Conservation (phyloP, 2,329 filamentous ascomycete species). For the Epichloe uncinata region DNA sequence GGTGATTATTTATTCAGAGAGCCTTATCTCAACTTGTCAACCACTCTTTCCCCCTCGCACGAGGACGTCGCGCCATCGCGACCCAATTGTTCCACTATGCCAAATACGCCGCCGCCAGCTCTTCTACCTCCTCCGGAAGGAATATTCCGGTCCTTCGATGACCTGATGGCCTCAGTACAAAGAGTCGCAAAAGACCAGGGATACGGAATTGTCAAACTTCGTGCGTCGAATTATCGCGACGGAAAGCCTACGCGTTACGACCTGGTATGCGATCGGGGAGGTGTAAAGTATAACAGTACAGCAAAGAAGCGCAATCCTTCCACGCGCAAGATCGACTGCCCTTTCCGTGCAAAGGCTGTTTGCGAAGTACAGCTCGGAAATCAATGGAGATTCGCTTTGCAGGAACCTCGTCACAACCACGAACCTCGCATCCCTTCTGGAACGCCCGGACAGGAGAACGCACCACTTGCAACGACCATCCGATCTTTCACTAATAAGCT, state of each 20-base stretch:
- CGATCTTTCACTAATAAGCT: slow-evolving; percentile 46
- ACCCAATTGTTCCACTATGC: slow-evolving; percentile 23
- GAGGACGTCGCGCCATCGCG: slow-evolving; percentile 17
- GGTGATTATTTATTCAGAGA: neutral
- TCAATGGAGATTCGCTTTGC: slow-evolving; percentile 49
- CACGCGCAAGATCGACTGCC: slow-evolving; percentile 50
- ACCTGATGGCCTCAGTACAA: slow-evolving; percentile 44
- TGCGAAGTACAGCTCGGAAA: slow-evolving; percentile 49
- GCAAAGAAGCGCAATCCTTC: slow-evolving; percentile 52
- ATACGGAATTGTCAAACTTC: slow-evolving; percentile 49
- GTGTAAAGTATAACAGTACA: slow-evolving; percentile 51
- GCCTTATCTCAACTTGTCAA: neutral
- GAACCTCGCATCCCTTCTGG: slow-evolving; percentile 43
- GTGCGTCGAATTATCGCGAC: slow-evolving; percentile 50
- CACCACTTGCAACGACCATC: slow-evolving; percentile 43
- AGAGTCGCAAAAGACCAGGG: slow-evolving; percentile 48
- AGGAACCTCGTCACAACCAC: slow-evolving; percentile 48
- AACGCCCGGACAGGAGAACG: slow-evolving; percentile 42
- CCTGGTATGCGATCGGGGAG: slow-evolving; percentile 48
- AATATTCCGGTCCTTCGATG: slow-evolving; percentile 46
- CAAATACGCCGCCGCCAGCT: slow-evolving; percentile 32
- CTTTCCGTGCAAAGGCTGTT: slow-evolving; percentile 49
- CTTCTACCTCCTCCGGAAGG: slow-evolving; percentile 45
- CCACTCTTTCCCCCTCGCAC: slow-evolving; percentile 5
- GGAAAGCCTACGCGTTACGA: slow-evolving; percentile 50